Evolutionary conservation across 2,329 filamentous ascomycete species (phyloP), one percentile per base, ranked within the genome.

Genomic region (Didymella lethalis): DNA sequence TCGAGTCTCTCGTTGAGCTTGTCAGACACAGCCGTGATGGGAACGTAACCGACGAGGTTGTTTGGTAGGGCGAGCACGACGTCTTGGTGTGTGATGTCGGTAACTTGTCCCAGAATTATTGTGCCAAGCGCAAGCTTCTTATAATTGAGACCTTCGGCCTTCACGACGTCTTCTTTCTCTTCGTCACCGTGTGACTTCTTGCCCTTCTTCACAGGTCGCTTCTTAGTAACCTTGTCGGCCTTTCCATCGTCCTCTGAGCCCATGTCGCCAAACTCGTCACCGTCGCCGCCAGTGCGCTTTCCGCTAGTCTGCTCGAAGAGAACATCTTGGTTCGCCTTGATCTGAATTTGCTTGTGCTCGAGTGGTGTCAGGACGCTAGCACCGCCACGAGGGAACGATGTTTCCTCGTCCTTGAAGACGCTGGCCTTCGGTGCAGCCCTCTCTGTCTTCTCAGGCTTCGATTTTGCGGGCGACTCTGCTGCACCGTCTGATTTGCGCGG

Each of bases 341-440:
- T 89, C 71, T 95, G 90, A 63, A 99, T 98, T 78, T 98, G 92
- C 80, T 97, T 97, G 75, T 96, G 91, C 77, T 99, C 95, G 50
- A 99, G 82, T 20, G 95, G 93, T 2, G 95, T 97, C 74, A 99
- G 81, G 51, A 97, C 84, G 73, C 92, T 96, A 52, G 88, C 94
- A 43, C 95, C 96, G 55, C 95, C 95, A 83, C 95, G 88, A 66
- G 95, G 94, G 71, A 99, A 99, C 44, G 94, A 84, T 32, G 89
- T 88, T 74, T 97, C 95, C 66, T 98, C 95, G 65, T 95, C 90
- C 75, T 82, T 82, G 67, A 88, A 74, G 18, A 86, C 77, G 23
- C 82, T 83, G 31, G 57, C 48, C 38, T 69, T 65, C 23, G 69
- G 73, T 18, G 77, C 57, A 63, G 72, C 57, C 18, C 43, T 55